Base-by-base conservation (phyloP, 2,329 filamentous ascomycete genomes). In the Didymella arachidicola region DNA sequence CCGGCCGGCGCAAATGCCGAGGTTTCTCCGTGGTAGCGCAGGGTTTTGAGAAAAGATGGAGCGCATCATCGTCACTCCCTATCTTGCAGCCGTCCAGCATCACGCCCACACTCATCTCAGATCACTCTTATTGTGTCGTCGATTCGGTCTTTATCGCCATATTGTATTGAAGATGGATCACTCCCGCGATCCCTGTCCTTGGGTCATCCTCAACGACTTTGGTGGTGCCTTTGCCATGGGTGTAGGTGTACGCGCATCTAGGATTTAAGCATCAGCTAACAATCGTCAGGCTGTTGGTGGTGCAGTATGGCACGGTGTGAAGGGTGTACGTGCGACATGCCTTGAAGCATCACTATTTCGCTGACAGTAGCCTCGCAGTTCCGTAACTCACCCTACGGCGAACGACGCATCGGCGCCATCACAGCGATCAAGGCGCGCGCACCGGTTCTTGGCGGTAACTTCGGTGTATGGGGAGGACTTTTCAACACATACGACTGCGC, bases 351-450 rank as follows among this genome's bases (percentile, higher is more conserved):
- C 7, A 8, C 32, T 25, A 39, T 25, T 8, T 48, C 41, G 38
- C 63, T 71, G 51, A 70, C 54, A 53, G 18, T 7, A 11, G 1
- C 30, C 18, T 10, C 10, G 8, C 19, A 77, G 72, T 76, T 74
- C 67, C 73, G 72, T 27, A 78, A 77, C 61, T 75, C 72, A 56
- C 81, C 81, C 29, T 92, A 96, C 78, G 95, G 95, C 77, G 95
- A 99, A 83, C 87, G 95, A 77, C 87, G 94, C 78, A 94, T 98
- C 83, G 95, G 95, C 77, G 81, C 95, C 69, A 86, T 99, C 80
- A 97, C 94, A 72, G 95, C 95, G 60, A 93, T 99, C 81, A 99
- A 99, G 85, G 93, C 95, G 76, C 90, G 95, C 76, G 95, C 95
- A 41, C 95, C 95, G 2, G 94, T 98, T 32, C 86, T 98, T 46